Evolutionary conservation across 1,284 basidiomycete species (phyloP), one percentile per base, ranked within the genome.

Genomic region (Cystobasidium sp.): DNA sequence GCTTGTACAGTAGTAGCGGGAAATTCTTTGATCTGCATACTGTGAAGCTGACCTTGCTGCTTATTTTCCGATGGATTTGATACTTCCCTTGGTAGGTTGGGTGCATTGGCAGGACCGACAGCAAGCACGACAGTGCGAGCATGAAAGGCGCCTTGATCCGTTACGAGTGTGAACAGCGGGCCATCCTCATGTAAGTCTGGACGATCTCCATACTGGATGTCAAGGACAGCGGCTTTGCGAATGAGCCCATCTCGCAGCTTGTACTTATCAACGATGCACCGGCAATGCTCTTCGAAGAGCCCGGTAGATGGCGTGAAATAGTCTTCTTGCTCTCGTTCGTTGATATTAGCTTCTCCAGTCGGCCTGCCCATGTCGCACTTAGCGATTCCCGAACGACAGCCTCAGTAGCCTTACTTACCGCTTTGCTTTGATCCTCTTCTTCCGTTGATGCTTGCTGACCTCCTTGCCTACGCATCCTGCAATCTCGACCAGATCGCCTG

Each of bases 261-360:
- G 76, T 79, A 83, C 2, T 79, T 75, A 3, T 77, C 44, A 46
- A 82, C 63, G 14, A 81, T 58, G 49, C 75, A 72, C 1, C 64
- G 43, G 52, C 77, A 68, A 18, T 83, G 83, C 24, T 77, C 70
- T 12, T 75, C 70, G 62, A 83, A 83, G 8, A 83, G 77, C 7
- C 66, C 16, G 1, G 80, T 78, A 31, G 80, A 79, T 0, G 82
- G 82, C 2, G 76, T 77, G 55, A 67, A 78, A 73, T 82, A 83
- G 72, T 83, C 83, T 22, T 80, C 76, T 3, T 82, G 78, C 59
- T 81, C 80, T 9, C 83, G 76, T 74, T 83, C 83, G 71, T 83
- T 83, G 73, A 83, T 80, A 7, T 77, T 73, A 14, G 67, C 58
- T 0, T 78, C 59, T 37, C 71, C 68, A 22, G 62, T 68, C 41